These are phyloP conservation scores for Microthlaspi erraticum DNA, from an alignment of 345 rosid species.

Conservation along the genomic window DNA sequence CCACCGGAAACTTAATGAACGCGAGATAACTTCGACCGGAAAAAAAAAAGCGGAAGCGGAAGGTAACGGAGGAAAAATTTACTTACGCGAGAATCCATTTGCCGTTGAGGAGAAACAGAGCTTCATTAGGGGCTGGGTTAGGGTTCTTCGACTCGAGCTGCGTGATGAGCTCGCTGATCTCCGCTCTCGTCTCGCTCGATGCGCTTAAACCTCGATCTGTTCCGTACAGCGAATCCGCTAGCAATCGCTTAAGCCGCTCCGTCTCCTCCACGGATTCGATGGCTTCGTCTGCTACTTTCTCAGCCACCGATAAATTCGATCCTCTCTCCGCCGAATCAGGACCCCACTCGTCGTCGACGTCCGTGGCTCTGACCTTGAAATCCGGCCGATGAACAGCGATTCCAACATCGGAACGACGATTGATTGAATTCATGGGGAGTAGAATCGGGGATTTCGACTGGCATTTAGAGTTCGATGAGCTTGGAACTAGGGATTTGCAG, in stretches of 20 bases:
- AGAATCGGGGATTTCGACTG: constrained; percentile 38
- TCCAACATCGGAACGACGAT: constrained; percentile 14
- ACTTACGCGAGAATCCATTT: constrained; percentile 96
- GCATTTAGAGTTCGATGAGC: constrained; percentile 14
- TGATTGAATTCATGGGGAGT: constrained; percentile 20
- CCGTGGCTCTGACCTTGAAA: constrained; percentile 43
- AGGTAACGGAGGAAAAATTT: background rate
- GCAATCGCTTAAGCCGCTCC: constrained; percentile 59
- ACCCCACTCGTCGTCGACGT: constrained; percentile 48
- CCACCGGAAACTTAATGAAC: background rate
- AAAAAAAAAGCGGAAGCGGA: background rate
- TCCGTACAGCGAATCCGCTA: constrained; percentile 74
- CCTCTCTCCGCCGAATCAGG: constrained; percentile 36
- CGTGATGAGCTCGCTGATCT: constrained; percentile 85
- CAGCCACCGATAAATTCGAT: constrained; percentile 49
- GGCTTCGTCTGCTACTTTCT: constrained; percentile 46
- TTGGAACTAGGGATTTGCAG: constrained; percentile 44
- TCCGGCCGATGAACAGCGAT: constrained; percentile 38
- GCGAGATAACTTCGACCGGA: background rate
- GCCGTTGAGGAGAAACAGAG: constrained; percentile 77
- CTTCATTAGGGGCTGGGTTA: constrained; percentile 81
- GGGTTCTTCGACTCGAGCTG: constrained; percentile 91
- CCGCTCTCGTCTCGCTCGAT: constrained; percentile 84
- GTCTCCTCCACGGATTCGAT: constrained; percentile 55
- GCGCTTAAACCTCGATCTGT: constrained; percentile 77